Evolutionary conservation across 2,329 filamentous ascomycete genomes (phyloP).

Genomic region (Fonsecaea multimorphosa): DNA sequence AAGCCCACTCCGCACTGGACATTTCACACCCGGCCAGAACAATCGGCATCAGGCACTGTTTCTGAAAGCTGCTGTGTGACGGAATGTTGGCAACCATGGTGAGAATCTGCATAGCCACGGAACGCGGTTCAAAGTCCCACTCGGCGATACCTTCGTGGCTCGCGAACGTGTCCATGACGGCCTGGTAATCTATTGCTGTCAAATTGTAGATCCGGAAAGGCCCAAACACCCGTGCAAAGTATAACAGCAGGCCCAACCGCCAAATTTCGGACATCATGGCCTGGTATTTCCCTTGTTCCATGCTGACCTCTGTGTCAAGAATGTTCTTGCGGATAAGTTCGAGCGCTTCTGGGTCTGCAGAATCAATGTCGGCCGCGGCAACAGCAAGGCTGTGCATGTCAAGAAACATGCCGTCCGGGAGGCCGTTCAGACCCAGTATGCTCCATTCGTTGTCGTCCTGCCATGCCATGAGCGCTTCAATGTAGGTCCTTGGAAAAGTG

Average conservation of each 20-base stretch:
- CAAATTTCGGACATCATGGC: slow-evolving; percentile 27
- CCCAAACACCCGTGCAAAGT: slow-evolving; percentile 24
- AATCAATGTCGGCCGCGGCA: slow-evolving; percentile 21
- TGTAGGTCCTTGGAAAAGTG: slow-evolving; percentile 30
- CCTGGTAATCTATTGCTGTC: not conserved
- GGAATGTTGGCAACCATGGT: slow-evolving; percentile 20
- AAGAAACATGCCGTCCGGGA: slow-evolving; percentile 34
- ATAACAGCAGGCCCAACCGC: slow-evolving; percentile 28
- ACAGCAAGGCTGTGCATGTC: slow-evolving; percentile 32
- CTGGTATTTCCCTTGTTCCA: slow-evolving; percentile 14
- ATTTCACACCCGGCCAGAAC: slow-evolving; percentile 31
- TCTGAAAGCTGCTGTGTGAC: slow-evolving; percentile 32
- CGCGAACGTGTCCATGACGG: not conserved
- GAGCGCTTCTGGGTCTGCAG: slow-evolving; percentile 1
- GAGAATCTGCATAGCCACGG: slow-evolving; percentile 26
- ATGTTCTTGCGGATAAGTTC: slow-evolving; percentile 23
- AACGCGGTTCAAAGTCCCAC: slow-evolving; percentile 16
- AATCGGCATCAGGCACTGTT: slow-evolving; percentile 33
- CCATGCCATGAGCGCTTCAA: slow-evolving; percentile 33
- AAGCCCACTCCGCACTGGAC: slow-evolving; percentile 1
- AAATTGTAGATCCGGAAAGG: not conserved
- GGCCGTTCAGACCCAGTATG: slow-evolving; percentile 34
- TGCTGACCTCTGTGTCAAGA: slow-evolving; percentile 7
- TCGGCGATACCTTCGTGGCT: not conserved
- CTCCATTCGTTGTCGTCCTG: slow-evolving; percentile 36